Percentiles rank a stretch among this genome's conserved stretches.
phyloP scores from a whole-genome alignment of 2,329 filamentous ascomycete species.

The Basipetospora chlamydospora region DNA sequence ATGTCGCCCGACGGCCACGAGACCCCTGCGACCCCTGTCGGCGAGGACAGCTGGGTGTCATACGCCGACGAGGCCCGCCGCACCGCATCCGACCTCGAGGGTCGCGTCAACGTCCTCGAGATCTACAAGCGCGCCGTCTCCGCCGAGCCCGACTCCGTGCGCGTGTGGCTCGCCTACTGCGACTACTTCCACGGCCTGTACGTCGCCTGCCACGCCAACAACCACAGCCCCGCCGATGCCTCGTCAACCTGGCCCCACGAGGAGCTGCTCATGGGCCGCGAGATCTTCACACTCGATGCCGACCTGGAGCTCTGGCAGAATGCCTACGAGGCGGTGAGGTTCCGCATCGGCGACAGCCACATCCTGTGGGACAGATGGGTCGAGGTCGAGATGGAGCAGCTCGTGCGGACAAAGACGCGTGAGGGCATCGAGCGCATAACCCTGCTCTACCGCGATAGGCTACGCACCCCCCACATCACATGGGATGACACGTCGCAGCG shows the following conservation, averaged over 20 bases:
- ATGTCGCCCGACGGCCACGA: neutral
- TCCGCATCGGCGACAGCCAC: slow-evolving; percentile 63
- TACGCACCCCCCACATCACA: slow-evolving; percentile 56
- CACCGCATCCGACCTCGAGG: slow-evolving; percentile 46
- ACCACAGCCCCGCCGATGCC: slow-evolving; percentile 1
- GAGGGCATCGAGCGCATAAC: slow-evolving; percentile 50
- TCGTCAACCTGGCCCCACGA: slow-evolving; percentile 46
- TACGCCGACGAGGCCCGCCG: slow-evolving; percentile 59
- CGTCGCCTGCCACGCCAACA: slow-evolving; percentile 17
- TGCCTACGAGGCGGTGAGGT: slow-evolving; percentile 56
- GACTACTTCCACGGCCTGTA: slow-evolving; percentile 62
- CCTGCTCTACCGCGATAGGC: slow-evolving; percentile 53
- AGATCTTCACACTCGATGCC: slow-evolving; percentile 55
- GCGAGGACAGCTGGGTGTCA: slow-evolving; percentile 64
- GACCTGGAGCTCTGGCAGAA: slow-evolving; percentile 57
- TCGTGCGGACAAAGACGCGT: slow-evolving; percentile 39
- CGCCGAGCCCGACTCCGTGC: slow-evolving; percentile 59
- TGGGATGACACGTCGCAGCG: slow-evolving; percentile 63
- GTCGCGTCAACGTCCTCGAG: slow-evolving; percentile 56
- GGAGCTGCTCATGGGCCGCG: slow-evolving; percentile 52
- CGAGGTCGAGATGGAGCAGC: slow-evolving; percentile 53
- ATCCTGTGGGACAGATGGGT: slow-evolving; percentile 69
- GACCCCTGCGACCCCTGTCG: slow-evolving; percentile 34
- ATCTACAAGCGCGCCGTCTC: slow-evolving; percentile 54
- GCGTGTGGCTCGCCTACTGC: slow-evolving; percentile 64